Conservation (phyloP, 805 yeast species). For the Sugiyamaella chiloensis region DNA sequence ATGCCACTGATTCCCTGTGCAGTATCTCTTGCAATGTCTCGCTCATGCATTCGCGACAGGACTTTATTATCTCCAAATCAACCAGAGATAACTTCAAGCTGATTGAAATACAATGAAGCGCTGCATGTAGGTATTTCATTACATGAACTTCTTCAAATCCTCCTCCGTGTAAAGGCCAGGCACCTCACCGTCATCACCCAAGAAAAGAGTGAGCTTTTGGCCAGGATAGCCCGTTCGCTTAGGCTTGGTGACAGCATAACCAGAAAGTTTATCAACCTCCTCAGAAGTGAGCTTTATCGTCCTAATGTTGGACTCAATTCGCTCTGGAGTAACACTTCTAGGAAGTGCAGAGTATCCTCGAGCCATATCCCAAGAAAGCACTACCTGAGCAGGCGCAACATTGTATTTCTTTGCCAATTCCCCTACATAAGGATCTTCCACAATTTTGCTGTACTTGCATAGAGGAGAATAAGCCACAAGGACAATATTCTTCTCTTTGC, state of each 20-base stretch:
- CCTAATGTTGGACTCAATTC: conserved; percentile 47
- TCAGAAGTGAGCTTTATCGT: conserved; percentile 39
- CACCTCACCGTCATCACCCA: not conserved
- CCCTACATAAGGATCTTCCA: conserved; percentile 51
- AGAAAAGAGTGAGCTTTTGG: not conserved
- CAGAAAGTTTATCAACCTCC: conserved; percentile 32
- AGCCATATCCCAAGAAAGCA: conserved; percentile 49
- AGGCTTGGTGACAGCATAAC: not conserved
- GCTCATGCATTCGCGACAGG: no score
- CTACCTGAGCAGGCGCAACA: conserved; percentile 46
- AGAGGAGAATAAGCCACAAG: conserved; percentile 79
- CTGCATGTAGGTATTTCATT: not conserved
- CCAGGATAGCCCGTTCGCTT: not conserved
- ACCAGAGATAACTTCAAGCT: no score
- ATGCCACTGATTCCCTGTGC: no score
- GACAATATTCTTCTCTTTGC: conserved; percentile 50
- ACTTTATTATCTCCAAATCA: no score
- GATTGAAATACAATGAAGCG: no score
- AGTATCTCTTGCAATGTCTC: no score
- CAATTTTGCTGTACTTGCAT: conserved; percentile 60
- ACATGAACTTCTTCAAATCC: not conserved
- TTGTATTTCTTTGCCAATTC: conserved; percentile 56
- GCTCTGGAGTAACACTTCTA: conserved; percentile 60
- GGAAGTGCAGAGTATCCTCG: conserved; percentile 60
- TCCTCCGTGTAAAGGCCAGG: not conserved